Percentiles rank a stretch among this genome's conserved stretches.
phyloP scores from a whole-genome alignment of 2,329 filamentous ascomycete genomes.

The Nectriaceae sp. region DNA sequence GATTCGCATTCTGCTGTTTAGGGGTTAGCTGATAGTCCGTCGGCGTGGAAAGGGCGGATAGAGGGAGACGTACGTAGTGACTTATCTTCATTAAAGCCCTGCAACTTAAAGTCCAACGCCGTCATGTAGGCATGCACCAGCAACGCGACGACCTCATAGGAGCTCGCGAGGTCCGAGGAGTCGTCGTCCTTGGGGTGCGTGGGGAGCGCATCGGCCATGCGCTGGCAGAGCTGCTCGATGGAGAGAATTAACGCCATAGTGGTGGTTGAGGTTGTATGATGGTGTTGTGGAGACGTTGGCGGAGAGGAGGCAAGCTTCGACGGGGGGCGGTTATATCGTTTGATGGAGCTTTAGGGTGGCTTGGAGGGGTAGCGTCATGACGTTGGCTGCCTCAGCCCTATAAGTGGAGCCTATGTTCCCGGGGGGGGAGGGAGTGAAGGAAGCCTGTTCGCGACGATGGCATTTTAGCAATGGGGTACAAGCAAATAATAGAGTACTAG shows the following conservation, averaged over 20 bases:
- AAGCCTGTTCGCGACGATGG: too few relatives aligned
- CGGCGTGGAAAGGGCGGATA: slow-evolving; percentile 4
- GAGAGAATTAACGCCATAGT: slow-evolving; percentile 31
- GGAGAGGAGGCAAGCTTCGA: neutral
- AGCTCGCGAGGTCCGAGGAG: slow-evolving; percentile 65
- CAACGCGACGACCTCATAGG: slow-evolving; percentile 82
- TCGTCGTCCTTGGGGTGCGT: slow-evolving; percentile 54
- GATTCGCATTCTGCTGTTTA: slow-evolving; percentile 49
- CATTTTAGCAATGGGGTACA: too few relatives aligned
- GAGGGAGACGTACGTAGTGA: slow-evolving; percentile 55
- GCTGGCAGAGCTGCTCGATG: slow-evolving; percentile 46
- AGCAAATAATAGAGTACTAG: too few relatives aligned
- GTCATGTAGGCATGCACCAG: slow-evolving; percentile 83
- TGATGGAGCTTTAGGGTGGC: neutral
- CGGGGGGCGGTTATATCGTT: neutral
- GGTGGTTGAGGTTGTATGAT: neutral
- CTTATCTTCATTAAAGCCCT: slow-evolving; percentile 84
- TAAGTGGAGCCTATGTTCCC: neutral
- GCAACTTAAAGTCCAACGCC: slow-evolving; percentile 75
- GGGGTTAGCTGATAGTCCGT: neutral
- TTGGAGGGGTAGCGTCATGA: slow-evolving; percentile 1
- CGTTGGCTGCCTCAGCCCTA: slow-evolving; percentile 6
- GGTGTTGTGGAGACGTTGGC: neutral
- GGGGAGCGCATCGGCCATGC: slow-evolving; percentile 62
- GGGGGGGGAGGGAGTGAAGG: neutral